phyloP scores from a whole-genome alignment of 768 basidiomycete species.

The Tricholoma flavovirens region DNA sequence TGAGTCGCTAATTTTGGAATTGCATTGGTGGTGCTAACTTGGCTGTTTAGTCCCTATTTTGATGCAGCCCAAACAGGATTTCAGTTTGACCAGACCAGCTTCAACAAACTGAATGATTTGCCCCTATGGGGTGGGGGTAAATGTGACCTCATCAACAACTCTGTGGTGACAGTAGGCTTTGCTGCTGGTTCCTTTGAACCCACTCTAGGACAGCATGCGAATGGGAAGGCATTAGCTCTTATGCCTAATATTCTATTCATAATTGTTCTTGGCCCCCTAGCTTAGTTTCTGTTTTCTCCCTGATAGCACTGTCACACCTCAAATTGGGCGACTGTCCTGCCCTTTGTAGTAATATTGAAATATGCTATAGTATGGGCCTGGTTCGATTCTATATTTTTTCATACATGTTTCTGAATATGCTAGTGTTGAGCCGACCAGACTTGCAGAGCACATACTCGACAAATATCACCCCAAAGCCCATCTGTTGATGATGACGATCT shows the following conservation, averaged over 20 bases:
- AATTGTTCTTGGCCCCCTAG: background rate
- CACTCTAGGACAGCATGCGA: background rate
- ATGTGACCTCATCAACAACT: background rate
- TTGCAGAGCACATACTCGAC: background rate
- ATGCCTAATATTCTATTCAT: background rate
- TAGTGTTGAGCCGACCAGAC: background rate
- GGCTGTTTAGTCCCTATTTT: background rate
- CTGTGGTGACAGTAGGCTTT: background rate
- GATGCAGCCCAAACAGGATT: background rate
- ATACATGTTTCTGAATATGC: background rate
- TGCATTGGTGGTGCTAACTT: background rate
- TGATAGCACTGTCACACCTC: background rate
- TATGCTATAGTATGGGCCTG: background rate
- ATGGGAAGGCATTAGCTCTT: background rate
- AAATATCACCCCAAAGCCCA: background rate
- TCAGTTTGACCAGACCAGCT: background rate
- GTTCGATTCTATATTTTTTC: background rate
- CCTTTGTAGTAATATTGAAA: background rate
- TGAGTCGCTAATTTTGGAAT: background rate
- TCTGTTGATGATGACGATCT: background rate
- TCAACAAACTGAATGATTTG: background rate
- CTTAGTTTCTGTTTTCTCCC: background rate
- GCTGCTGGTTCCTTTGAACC: background rate
- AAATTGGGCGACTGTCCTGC: background rate
- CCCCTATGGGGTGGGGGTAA: background rate